Conservation (phyloP, 208 protist genomes). For the Crithidia thermophila region DNA sequence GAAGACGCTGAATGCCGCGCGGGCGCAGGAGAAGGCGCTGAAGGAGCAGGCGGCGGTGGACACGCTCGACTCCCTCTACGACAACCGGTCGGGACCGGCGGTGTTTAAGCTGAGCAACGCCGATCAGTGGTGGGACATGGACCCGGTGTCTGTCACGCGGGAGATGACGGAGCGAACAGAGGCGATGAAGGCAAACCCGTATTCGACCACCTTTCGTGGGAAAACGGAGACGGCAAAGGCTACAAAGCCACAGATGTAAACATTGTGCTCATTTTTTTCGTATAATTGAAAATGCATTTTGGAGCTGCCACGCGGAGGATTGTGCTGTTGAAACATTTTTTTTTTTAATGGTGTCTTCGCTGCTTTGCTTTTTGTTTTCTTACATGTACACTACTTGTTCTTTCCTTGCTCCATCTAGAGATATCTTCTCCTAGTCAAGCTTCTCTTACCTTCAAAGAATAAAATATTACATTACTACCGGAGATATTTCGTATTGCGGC, state of each 20-base stretch:
- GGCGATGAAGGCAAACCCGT: constrained; percentile 38
- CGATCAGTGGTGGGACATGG: constrained; percentile 72
- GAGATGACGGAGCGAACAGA: constrained; percentile 30
- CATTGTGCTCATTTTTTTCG: background rate
- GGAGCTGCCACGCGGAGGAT: no score
- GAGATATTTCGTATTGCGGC: no score
- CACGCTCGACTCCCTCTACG: constrained; percentile 31
- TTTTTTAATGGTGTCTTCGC: background rate
- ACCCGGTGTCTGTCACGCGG: constrained; percentile 51
- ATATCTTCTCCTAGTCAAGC: no score
- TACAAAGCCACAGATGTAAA: background rate
- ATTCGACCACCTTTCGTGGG: constrained; percentile 23
- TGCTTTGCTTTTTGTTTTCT: no score
- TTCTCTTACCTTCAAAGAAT: no score
- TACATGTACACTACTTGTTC: background rate
- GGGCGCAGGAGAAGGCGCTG: constrained; percentile 24
- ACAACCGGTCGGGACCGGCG: constrained; percentile 24
- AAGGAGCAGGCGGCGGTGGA: constrained; percentile 24
- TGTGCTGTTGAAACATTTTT: background rate
- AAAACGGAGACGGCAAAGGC: background rate
- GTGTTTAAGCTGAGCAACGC: constrained; percentile 88
- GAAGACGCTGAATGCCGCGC: constrained; percentile 31
- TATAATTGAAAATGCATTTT: no score
- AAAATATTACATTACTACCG: background rate
- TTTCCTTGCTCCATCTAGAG: background rate